Evolutionary conservation across 129 eudicot species (phyloP).

Genomic region (Deinandra increscens): DNA sequence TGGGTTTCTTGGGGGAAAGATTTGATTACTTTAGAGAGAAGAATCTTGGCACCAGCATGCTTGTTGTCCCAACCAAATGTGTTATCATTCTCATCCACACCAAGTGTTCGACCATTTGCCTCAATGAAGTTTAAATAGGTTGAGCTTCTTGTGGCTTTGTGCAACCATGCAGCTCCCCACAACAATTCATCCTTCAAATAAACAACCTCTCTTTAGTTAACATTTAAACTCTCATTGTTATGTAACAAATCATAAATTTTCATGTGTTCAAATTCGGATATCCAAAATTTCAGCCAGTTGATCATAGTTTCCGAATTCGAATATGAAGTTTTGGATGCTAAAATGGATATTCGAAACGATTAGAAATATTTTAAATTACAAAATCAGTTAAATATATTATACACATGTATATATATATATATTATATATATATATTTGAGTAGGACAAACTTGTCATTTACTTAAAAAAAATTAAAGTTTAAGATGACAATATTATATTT

Average conservation of each 20-base stretch:
- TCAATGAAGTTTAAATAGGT: slow-evolving; percentile 39
- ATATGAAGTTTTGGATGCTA: too few relatives aligned
- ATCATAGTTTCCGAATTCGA: too few relatives aligned
- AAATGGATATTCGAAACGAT: too few relatives aligned
- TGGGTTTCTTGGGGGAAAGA: background rate
- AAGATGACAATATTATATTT: too few relatives aligned
- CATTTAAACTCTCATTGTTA: background rate
- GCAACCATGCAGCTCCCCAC: slow-evolving; percentile 75
- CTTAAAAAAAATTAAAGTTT: too few relatives aligned
- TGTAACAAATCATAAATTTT: background rate
- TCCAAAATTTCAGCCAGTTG: too few relatives aligned
- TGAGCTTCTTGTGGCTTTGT: slow-evolving; percentile 42
- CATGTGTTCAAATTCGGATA: too few relatives aligned
- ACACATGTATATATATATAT: too few relatives aligned
- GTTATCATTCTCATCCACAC: slow-evolving; percentile 31
- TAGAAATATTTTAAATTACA: too few relatives aligned
- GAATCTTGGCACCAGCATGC: slow-evolving; percentile 55
- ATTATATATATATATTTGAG: too few relatives aligned
- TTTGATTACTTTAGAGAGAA: slow-evolving; percentile 44
- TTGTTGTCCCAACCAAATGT: slow-evolving; percentile 59
- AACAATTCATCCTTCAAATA: slow-evolving; percentile 54
- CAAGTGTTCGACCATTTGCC: slow-evolving; percentile 33
- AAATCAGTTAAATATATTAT: too few relatives aligned
- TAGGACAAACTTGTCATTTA: too few relatives aligned
- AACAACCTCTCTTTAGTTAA: background rate